These are phyloP conservation scores for Pleoardoris graminearum DNA, from an alignment of 2,329 filamentous ascomycete genomes.

Conservation along the genomic window DNA sequence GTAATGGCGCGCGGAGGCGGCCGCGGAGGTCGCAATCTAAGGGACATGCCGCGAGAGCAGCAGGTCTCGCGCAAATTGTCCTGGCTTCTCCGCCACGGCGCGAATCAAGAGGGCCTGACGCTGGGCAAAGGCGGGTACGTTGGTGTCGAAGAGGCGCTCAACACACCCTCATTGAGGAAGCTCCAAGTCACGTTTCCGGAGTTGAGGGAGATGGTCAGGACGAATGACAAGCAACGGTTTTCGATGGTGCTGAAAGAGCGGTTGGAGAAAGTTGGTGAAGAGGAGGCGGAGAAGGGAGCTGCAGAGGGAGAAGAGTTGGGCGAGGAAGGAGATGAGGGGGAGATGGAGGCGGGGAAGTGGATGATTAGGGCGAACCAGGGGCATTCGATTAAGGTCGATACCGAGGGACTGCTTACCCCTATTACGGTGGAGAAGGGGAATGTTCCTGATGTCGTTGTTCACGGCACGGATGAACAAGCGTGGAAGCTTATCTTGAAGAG, in stretches of 20 bases:
- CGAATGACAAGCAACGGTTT: constrained; percentile 91
- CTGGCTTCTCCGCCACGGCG: constrained; percentile 64
- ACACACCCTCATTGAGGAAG: constrained; percentile 64
- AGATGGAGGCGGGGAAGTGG: constrained; percentile 57
- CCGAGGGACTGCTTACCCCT: constrained; percentile 70
- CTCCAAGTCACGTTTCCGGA: constrained; percentile 77
- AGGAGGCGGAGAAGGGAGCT: constrained; percentile 6
- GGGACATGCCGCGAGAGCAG: constrained; percentile 47
- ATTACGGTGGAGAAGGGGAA: constrained; percentile 60
- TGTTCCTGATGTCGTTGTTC: constrained; percentile 71
- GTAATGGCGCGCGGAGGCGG: constrained; percentile 20
- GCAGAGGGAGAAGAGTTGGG: constrained; percentile 54
- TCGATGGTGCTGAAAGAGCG: constrained; percentile 64
- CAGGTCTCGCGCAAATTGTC: constrained; percentile 55
- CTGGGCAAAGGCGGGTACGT: constrained; percentile 64
- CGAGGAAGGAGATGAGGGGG: background rate
- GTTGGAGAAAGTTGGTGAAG: constrained; percentile 12
- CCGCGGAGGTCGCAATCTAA: constrained; percentile 41
- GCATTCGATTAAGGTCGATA: constrained; percentile 78
- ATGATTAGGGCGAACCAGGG: constrained; percentile 96
- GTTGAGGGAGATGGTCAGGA: constrained; percentile 67
- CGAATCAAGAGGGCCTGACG: constrained; percentile 61
- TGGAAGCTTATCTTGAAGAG: constrained; percentile 75
- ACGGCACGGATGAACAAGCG: constrained; percentile 84
- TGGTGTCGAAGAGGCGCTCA: constrained; percentile 62